phyloP scores from a whole-genome alignment of 2,329 filamentous ascomycete species.

The Aspergillus neotritici region DNA sequence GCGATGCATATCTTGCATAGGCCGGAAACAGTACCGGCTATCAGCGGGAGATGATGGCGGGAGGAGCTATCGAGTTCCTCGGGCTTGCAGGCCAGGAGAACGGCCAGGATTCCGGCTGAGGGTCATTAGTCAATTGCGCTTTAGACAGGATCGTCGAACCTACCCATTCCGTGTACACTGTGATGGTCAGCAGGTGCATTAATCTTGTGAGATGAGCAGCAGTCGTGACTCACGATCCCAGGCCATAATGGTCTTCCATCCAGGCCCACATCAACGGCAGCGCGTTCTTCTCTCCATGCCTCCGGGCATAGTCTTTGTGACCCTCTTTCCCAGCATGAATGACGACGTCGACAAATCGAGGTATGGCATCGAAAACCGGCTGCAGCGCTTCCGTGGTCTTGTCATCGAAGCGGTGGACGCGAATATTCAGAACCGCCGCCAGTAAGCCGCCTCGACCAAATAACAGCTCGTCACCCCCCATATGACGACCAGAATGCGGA shows the following conservation, averaged over 20 bases:
- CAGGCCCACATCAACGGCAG: slow-evolving; percentile 40
- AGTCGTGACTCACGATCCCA: slow-evolving; percentile 32
- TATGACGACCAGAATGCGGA: slow-evolving; percentile 19
- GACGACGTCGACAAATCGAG: slow-evolving; percentile 28
- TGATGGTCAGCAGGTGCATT: slow-evolving; percentile 3
- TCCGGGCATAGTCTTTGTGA: slow-evolving; percentile 23
- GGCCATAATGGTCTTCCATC: slow-evolving; percentile 30
- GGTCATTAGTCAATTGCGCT: neutral
- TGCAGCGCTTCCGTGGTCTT: slow-evolving; percentile 15
- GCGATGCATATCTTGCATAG: slow-evolving; percentile 33
- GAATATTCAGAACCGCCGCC: slow-evolving; percentile 32
- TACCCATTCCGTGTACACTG: slow-evolving; percentile 29
- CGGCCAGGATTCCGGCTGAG: slow-evolving; percentile 33
- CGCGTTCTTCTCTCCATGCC: slow-evolving; percentile 25
- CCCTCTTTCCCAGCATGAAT: slow-evolving; percentile 31
- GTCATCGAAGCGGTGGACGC: slow-evolving; percentile 21
- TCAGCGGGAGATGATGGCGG: slow-evolving; percentile 24
- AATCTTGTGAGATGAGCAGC: neutral
- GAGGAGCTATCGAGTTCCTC: slow-evolving; percentile 24
- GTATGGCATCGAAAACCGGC: slow-evolving; percentile 24
- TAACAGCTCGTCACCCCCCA: slow-evolving; percentile 36
- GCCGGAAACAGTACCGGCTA: slow-evolving; percentile 33
- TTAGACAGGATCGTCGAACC: neutral
- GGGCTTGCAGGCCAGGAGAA: slow-evolving; percentile 31
- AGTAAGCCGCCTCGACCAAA: slow-evolving; percentile 37